phyloP scores from a whole-genome alignment of 2,329 filamentous ascomycete genomes.

The Didymella pinodella region DNA sequence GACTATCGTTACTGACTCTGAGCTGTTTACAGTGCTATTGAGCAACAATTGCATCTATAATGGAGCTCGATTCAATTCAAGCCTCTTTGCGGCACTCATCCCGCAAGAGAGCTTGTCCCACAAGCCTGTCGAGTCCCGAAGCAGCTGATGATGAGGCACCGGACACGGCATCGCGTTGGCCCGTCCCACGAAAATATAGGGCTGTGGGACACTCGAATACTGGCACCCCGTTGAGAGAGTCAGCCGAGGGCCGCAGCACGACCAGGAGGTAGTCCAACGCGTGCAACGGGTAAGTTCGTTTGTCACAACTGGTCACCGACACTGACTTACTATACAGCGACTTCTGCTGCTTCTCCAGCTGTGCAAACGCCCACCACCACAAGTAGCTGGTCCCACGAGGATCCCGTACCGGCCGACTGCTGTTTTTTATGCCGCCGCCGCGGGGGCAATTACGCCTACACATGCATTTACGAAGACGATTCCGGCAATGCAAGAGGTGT shows the following conservation, averaged over 20 bases:
- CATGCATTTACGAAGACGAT: slow-evolving; percentile 21
- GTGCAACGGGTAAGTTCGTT: background rate
- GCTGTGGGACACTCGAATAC: slow-evolving; percentile 1
- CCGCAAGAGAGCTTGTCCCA: slow-evolving; percentile 2
- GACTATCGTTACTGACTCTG: background rate
- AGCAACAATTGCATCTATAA: background rate
- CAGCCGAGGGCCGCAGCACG: background rate
- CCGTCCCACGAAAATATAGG: background rate
- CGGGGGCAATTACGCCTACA: slow-evolving; percentile 28
- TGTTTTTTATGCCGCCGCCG: slow-evolving; percentile 26
- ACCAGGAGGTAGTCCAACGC: background rate
- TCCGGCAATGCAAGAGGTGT: slow-evolving; percentile 17
- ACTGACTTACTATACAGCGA: slow-evolving; percentile 1
- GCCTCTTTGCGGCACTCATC: slow-evolving; percentile 1
- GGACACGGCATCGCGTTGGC: background rate
- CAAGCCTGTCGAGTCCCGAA: background rate
- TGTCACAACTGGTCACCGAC: no score
- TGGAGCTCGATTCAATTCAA: slow-evolving; percentile 1
- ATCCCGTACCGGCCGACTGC: slow-evolving; percentile 20
- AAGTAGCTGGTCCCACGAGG: background rate
- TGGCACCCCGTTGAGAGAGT: background rate
- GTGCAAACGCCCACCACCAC: background rate
- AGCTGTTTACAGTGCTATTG: background rate
- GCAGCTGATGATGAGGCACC: background rate
- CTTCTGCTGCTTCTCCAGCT: background rate